Base-by-base conservation (phyloP, 2,329 filamentous ascomycete genomes). In the Paraconiothyrium brasiliense region DNA sequence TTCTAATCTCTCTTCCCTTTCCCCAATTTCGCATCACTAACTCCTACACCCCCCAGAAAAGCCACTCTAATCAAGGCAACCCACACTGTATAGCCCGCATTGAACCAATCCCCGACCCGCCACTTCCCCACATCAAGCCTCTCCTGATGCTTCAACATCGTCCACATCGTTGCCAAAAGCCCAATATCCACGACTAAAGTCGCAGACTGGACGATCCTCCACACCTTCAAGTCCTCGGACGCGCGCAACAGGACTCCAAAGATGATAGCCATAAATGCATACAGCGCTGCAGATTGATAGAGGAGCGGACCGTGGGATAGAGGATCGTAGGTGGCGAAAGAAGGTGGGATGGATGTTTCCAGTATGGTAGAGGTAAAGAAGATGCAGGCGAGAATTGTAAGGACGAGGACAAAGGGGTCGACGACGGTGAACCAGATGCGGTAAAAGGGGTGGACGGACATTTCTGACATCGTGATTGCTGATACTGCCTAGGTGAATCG, bases 211-310 rank as follows among this genome's bases (percentile, higher is more conserved):
- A 47, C 44, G 7, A 47, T 13, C 7, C 20, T 47, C 44, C 44
- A 47, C n/a, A 47, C 44, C 44, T 47, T 47, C 22, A 47, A 47
- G 6, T 47, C 44, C 10, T 47, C 44, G 2, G 44, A 47, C n/a
- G 20, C 20, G 20, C 44, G 44, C 24, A 47, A 8, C 2, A 47
- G 4, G 16, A 22, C 44, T 13, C 6, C 44, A 27, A 47, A 47
- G 11, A 47, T 47, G 44, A 47, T 24, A 7, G 20, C 44, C 44
- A 47, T 24, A 8, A 47, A 47, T 8, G 44, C 44, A 24, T 47
- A 47, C 20, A 47, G 24, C 13, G 44, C 44, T 6, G 44, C 44
- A 20, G 20, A 7, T 24, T 47, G 44, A 11, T 27, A 24, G n/a
- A 47, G 44, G 6, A 47, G 44, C 7, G 44, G 44, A 8, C 44